phyloP scores from a whole-genome alignment of 2,329 filamentous ascomycete genomes.

The Exophiala oligosperma region DNA sequence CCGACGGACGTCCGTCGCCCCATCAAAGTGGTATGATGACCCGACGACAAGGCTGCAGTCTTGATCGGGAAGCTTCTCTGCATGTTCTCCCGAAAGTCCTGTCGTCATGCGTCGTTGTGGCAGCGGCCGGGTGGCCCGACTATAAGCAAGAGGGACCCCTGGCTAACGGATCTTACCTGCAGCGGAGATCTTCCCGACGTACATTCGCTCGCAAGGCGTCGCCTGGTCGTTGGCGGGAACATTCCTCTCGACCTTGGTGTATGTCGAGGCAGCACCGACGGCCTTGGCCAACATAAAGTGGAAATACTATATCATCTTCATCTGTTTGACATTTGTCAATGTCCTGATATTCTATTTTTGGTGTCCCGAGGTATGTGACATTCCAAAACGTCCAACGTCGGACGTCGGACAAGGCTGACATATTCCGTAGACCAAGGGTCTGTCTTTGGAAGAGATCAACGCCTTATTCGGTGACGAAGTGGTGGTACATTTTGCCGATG shows the following conservation, averaged over 20 bases:
- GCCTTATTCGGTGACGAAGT: constrained; percentile 22
- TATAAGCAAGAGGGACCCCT: not conserved
- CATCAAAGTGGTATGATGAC: not conserved
- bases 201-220: constrained; percentile 25
- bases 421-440: constrained; percentile 16
- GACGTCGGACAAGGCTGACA: constrained; percentile 16
- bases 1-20: not conserved
- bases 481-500: constrained; percentile 21
- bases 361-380: constrained; percentile 42
- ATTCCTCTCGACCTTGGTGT: constrained; percentile 22
- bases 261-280: constrained; percentile 24
- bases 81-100: not conserved
- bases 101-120: not conserved
- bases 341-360: constrained; percentile 22
- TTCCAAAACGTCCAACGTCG: not conserved
- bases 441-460: constrained; percentile 27
- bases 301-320: constrained; percentile 35
- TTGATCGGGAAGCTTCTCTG: not conserved
- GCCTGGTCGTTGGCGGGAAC: constrained; percentile 23
- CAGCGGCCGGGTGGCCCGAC: not conserved
- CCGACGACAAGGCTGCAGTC: not conserved
- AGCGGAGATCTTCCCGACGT: constrained; percentile 27
- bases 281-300: constrained; percentile 37
- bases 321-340: constrained; percentile 44
- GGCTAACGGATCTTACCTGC: constrained; percentile 9